Base-by-base conservation (phyloP, 139 green algal genomes). In the Chlamydomonas urium region DNA sequence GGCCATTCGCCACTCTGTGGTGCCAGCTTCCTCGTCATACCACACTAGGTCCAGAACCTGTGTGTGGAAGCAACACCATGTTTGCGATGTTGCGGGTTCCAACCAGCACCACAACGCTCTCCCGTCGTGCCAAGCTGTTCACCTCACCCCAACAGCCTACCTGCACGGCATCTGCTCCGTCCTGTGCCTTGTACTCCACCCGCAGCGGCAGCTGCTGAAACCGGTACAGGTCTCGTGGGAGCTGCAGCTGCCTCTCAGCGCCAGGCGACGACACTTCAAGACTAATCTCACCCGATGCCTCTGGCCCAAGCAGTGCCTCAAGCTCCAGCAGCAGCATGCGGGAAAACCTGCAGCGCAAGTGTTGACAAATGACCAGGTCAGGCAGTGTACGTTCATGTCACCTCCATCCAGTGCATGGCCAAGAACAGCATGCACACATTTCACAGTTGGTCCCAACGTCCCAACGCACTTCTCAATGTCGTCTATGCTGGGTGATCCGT, bases 401-500 rank as follows among this genome's bases (percentile, higher is more conserved):
- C n/a, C n/a, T n/a, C n/a, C n/a, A n/a, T n/a, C n/a, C n/a, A n/a
- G n/a, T n/a, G n/a, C n/a, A n/a, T n/a, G n/a, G n/a, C n/a, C n/a
- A n/a, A n/a, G n/a, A n/a, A n/a, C n/a, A n/a, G n/a, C n/a, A n/a
- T n/a, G n/a, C n/a, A n/a, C n/a, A n/a, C n/a, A n/a, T n/a, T n/a
- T n/a, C n/a, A n/a, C n/a, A n/a, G n/a, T n/a, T n/a, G n/a, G n/a
- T n/a, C n/a, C n/a, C n/a, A n/a, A n/a, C n/a, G n/a, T n/a, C n/a
- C n/a, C n/a, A 36, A 26, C 35, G 14, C 42, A 67, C 63, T 71
- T 71, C 31, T 78, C 77, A 37, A 93, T 84, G 36, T 92, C 83
- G 34, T 89, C 80, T 34, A 93, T 72, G 34, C 57, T 82, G 0
- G 88, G 88, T 0, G 84, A 91, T 32, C 87, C 86, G 63, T 89